Percentiles rank a stretch among this genome's conserved stretches.
phyloP scores from a whole-genome alignment of 306 rosid species.

The Fagus crenata region DNA sequence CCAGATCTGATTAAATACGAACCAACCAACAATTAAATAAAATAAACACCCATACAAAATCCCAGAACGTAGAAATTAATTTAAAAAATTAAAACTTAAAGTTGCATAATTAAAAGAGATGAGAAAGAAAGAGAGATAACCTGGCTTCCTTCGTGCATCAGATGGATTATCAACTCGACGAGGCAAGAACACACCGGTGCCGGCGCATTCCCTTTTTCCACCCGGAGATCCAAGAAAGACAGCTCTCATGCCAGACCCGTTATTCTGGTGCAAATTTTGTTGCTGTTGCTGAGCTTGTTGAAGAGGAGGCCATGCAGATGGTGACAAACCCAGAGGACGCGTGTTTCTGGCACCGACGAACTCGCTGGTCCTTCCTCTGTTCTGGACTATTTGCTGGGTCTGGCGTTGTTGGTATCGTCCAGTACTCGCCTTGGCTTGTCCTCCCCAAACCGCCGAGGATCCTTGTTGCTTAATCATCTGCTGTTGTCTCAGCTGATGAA shows the following conservation, averaged over 20 bases:
- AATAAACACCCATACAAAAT: neutral
- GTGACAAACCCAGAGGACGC: slow-evolving; percentile 42
- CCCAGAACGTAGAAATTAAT: too few relatives aligned
- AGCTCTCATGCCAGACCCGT: slow-evolving; percentile 51
- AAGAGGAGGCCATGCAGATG: slow-evolving; percentile 69
- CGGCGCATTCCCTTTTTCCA: slow-evolving; percentile 48
- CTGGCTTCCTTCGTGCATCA: slow-evolving; percentile 47
- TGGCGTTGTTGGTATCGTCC: slow-evolving; percentile 34
- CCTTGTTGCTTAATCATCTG: slow-evolving; percentile 52
- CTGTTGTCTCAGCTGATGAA: slow-evolving; percentile 53
- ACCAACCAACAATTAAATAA: neutral
- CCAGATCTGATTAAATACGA: neutral
- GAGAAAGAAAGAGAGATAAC: neutral
- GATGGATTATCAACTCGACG: slow-evolving; percentile 36
- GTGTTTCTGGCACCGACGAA: slow-evolving; percentile 5
- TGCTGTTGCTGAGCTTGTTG: slow-evolving; percentile 44
- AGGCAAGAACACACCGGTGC: slow-evolving; percentile 92
- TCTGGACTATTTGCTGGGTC: slow-evolving; percentile 31
- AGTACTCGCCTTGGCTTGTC: slow-evolving; percentile 24
- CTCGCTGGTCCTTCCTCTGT: slow-evolving; percentile 38
- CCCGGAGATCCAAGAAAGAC: slow-evolving; percentile 35
- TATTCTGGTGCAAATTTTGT: slow-evolving; percentile 27
- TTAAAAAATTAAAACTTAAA: neutral
- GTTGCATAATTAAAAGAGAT: too few relatives aligned
- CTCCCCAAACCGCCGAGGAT: slow-evolving; percentile 34